These are phyloP conservation scores for Emydomyces testavorans DNA, from an alignment of 2,329 filamentous ascomycete species.

Conservation along the genomic window DNA sequence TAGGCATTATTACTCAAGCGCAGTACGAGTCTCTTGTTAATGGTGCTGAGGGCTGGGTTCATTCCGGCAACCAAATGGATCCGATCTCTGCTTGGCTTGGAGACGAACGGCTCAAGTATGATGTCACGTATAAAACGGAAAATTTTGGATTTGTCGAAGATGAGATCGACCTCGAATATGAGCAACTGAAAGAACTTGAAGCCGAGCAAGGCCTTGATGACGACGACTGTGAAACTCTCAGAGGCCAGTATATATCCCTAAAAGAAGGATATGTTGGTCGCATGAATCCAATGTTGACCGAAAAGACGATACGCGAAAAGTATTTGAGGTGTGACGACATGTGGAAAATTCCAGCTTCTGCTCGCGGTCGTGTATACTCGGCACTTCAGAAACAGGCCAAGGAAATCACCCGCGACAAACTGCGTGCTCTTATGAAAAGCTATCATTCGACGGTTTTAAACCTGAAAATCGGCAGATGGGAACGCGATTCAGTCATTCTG, in stretches of 20 bases:
- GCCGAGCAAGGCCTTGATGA: slow-evolving; percentile 45
- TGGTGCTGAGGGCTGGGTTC: slow-evolving; percentile 38
- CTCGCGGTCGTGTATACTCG: slow-evolving; percentile 56
- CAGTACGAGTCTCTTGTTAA: slow-evolving; percentile 53
- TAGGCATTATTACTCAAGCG: slow-evolving; percentile 48
- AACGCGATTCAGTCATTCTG: slow-evolving; percentile 50
- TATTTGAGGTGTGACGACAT: slow-evolving; percentile 42
- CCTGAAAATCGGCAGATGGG: slow-evolving; percentile 47
- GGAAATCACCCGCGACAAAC: slow-evolving; percentile 32
- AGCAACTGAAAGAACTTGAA: slow-evolving; percentile 50
- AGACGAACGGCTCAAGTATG: slow-evolving; percentile 38
- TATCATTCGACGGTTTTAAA: slow-evolving; percentile 44
- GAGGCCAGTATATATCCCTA: slow-evolving; percentile 37
- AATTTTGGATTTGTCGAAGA: slow-evolving; percentile 46
- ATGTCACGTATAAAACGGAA: slow-evolving; percentile 36
- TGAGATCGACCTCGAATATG: slow-evolving; percentile 50
- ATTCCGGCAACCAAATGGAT: slow-evolving; percentile 22
- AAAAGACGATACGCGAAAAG: slow-evolving; percentile 28
- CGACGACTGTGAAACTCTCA: slow-evolving; percentile 44
- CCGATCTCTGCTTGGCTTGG: slow-evolving; percentile 49
- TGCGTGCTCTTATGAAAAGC: slow-evolving; percentile 41
- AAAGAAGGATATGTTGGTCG: slow-evolving; percentile 31
- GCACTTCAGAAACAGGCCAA: slow-evolving; percentile 49
- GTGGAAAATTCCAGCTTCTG: slow-evolving; percentile 45
- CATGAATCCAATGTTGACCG: slow-evolving; percentile 12